A percentile compares a stretch with the other conserved stretches of the same genome.
Conservation (phyloP, 2,329 filamentous ascomycete genomes). For the Didymella arachidicola region DNA sequence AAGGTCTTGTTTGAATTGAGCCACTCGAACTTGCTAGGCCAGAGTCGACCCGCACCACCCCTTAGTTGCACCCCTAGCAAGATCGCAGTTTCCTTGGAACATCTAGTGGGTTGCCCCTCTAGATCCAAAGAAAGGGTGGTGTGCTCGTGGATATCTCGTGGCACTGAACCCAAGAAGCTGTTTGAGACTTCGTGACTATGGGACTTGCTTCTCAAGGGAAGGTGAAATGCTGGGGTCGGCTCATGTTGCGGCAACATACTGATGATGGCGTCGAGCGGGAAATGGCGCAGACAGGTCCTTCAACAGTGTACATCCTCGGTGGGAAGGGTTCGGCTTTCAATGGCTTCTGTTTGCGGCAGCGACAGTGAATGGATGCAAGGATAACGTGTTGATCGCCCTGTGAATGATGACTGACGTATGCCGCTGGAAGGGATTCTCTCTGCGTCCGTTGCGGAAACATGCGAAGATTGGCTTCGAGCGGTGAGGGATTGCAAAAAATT, state of each 20-base stretch:
- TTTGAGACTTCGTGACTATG: not conserved
- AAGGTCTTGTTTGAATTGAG: not conserved
- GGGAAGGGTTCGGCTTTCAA: not conserved
- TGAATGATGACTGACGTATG: not conserved
- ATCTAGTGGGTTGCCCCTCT: too few species aligned
- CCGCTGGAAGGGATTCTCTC: not conserved
- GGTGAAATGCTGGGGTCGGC: not conserved
- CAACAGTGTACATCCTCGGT: not conserved
- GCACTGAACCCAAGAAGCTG: not conserved
- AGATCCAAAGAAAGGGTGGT: not conserved
- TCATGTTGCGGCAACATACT: not conserved
- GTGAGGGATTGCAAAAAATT: not conserved
- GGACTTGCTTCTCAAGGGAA: not conserved
- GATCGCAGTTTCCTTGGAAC: not conserved
- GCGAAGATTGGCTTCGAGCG: not conserved
- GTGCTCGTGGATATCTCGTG: not conserved
- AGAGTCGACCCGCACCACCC: not conserved
- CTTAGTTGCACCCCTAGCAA: not conserved
- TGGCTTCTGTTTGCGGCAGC: not conserved
- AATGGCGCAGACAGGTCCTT: not conserved
- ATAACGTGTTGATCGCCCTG: not conserved
- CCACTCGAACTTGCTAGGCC: not conserved
- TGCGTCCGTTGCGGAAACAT: conserved; percentile 1
- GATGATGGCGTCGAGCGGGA: not conserved
- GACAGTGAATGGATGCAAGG: conserved; percentile 8